These are phyloP conservation scores for Alternaria ventricosa DNA, from an alignment of 2,329 filamentous ascomycete genomes.

Conservation along the genomic window DNA sequence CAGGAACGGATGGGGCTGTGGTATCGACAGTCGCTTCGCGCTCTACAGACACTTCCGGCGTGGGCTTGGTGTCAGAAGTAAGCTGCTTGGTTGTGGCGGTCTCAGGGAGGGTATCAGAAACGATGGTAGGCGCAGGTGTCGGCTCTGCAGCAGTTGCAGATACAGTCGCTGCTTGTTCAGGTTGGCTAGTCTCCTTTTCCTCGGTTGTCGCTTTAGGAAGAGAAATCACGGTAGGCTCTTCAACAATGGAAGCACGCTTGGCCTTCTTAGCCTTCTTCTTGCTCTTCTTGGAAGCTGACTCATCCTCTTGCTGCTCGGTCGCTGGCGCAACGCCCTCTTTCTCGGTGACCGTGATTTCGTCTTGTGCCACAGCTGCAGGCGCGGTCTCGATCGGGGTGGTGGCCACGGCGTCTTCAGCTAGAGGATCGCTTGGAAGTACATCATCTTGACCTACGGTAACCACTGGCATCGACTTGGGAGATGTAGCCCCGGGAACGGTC, in stretches of 20 bases:
- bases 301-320: conserved; percentile 6
- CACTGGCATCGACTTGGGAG: conserved; percentile 5
- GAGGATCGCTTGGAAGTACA: not conserved
- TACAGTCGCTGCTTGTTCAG: not conserved
- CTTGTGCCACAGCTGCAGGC: not conserved
- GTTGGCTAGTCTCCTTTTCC: not conserved
- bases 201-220: not conserved
- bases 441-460: conserved; percentile 1
- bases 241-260: conserved; percentile 16
- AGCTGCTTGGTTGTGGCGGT: not conserved
- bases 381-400: not conserved
- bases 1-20: not conserved
- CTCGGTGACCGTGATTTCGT: not conserved
- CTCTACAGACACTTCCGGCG: not conserved
- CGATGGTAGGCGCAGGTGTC: not conserved
- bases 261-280: conserved; percentile 33
- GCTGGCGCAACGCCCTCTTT: not conserved
- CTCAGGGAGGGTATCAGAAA: not conserved
- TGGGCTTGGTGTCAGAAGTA: not conserved
- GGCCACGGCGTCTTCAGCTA: not conserved
- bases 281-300: conserved; percentile 22
- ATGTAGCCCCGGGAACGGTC: not conserved
- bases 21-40: not conserved
- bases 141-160: not conserved
- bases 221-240: conserved; percentile 7